Evolutionary conservation across 1,139 yeast genomes (phyloP), one percentile per base, ranked within the genome.

Genomic region (Candida sanyaensis): DNA sequence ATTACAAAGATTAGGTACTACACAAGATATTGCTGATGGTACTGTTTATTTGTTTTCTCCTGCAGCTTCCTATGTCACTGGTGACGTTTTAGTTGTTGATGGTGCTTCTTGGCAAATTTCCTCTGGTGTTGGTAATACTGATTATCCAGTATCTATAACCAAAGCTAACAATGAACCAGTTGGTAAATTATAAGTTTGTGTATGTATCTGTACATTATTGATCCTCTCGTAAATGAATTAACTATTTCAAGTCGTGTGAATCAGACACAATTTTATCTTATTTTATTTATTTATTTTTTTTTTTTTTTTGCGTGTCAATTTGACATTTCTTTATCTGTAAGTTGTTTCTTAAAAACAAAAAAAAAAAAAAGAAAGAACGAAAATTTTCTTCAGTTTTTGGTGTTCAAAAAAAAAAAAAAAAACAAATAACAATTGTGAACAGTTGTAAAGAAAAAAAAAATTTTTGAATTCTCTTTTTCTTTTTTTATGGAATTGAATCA

Each of bases 91-190:
- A 41, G 86, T 90, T n/a, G 97, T 92, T 10, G 99, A 92, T 65
- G 98, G 98, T 46, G 98, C 85, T 2, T 77, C 80, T 48, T 91
- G 97, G 97, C 96, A 90, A 61, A 32, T 37, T n/a, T 27, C 30
- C 21, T 73, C 56, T n/a, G 50, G 57, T 28, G 52, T 59, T 24
- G 53, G 62, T 30, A 60, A 58, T 13, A 51, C 57, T 38, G 60
- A 64, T 49, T 74, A 75, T 51, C 80, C 80, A 0, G 69, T 61
- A 2, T 59, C 60, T 21, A 57, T 74, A 32, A 51, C 61, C 13
- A 52, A 54, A 21, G 41, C 47, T 5, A 43, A 48, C 26, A 29
- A 27, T 8, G 55, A 48, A 10, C 44, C 47, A 9, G 49, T 47
- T 3, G 49, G 50, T 26, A 63, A 62, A 49, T 48, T 59, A 29